Evolutionary conservation across 352 stramenopile genomes (phyloP).

Genomic region (Pythium guiyangense): DNA sequence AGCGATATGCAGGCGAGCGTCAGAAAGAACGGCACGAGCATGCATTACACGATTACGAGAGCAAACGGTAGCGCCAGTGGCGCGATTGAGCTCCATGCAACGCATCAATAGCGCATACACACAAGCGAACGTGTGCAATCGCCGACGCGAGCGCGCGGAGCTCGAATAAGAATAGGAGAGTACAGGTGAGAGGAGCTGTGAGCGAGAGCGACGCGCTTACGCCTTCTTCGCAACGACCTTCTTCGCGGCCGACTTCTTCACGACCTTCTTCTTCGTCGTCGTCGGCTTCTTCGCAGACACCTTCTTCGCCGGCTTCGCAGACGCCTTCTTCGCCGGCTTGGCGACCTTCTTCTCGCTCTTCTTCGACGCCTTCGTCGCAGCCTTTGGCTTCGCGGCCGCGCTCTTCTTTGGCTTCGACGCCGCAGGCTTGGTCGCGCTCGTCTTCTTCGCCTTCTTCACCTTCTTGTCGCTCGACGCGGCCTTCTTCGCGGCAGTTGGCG

Average conservation of each 20-base stretch:
- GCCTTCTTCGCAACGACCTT: constrained; percentile 20
- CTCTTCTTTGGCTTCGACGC: constrained; percentile 44
- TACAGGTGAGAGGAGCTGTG: constrained; percentile 1
- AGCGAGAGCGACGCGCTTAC: constrained; percentile 4
- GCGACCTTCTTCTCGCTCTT: constrained; percentile 15
- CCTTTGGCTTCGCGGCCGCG: constrained; percentile 23
- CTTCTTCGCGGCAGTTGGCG: constrained; percentile 24
- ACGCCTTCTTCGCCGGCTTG: constrained; percentile 17
- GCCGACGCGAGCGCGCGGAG: too few species aligned
- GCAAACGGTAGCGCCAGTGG: too few species aligned
- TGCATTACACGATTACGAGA: neutral
- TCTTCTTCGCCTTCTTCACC: constrained; percentile 78
- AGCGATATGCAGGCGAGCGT: too few species aligned
- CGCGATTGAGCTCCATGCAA: too few species aligned
- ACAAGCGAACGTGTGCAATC: constrained; percentile 12
- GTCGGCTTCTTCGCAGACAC: constrained; percentile 25
- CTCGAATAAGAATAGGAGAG: constrained; percentile 51
- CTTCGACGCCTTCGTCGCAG: constrained; percentile 18
- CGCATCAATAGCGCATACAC: neutral
- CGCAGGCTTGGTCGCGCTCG: constrained; percentile 62
- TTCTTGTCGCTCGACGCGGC: constrained; percentile 17
- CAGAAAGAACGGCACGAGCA: too few species aligned
- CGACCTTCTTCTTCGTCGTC: constrained; percentile 29
- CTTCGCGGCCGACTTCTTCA: constrained; percentile 25
- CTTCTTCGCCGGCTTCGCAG: constrained; percentile 17